These are phyloP conservation scores for Umbelopsis sp. DNA, from an alignment of 371 early-diverging fungal species.

Conservation along the genomic window DNA sequence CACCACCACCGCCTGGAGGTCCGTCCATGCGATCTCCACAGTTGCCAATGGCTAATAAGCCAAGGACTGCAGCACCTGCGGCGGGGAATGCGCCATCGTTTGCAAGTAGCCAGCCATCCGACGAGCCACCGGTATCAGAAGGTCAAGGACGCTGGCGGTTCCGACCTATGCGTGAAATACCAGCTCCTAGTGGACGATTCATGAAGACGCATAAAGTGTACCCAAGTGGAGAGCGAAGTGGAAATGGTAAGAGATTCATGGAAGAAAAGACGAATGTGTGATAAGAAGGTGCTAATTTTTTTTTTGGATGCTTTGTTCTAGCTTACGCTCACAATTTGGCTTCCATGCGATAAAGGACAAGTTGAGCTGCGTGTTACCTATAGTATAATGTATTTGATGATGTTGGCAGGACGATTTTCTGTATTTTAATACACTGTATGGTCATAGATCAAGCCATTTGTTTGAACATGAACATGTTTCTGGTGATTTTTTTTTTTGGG, in stretches of 20 bases:
- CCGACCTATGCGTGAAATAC: conserved; percentile 35
- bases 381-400: too few relatives aligned
- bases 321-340: background rate
- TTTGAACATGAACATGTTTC: too few relatives aligned
- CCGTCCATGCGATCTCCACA: background rate
- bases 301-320: background rate
- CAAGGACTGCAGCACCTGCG: background rate
- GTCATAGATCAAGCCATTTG: too few relatives aligned
- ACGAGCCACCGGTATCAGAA: conserved; percentile 37
- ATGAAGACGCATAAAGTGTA: conserved; percentile 27
- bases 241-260: conserved; percentile 36
- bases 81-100: background rate
- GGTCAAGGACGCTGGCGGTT: conserved; percentile 41
- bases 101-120: background rate
- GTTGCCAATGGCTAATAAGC: background rate
- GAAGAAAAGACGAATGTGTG: background rate
- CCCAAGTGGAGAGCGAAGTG: conserved; percentile 43
- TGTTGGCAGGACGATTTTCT: too few relatives aligned
- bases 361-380: background rate
- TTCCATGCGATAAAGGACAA: background rate
- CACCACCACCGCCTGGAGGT: conserved; percentile 16
- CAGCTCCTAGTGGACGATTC: conserved; percentile 32
- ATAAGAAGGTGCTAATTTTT: background rate
- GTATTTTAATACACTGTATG: too few relatives aligned
- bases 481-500: too few relatives aligned